Evolutionary conservation across 805 yeast species (phyloP).

Genomic region (Saturnispora besseyi): DNA sequence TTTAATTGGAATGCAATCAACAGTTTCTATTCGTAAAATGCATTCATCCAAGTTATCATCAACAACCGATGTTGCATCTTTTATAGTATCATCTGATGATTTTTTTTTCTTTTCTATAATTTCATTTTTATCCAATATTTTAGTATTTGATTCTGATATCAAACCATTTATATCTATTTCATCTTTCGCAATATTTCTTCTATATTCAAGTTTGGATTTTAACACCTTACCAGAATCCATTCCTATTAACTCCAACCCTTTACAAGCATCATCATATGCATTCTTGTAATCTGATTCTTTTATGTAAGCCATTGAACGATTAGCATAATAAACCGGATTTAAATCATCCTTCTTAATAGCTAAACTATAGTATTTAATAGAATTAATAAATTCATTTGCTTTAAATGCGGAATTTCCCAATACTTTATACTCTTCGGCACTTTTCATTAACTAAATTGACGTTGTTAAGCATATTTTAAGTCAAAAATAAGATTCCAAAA

Average conservation of each 20-base stretch:
- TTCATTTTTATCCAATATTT: neutral
- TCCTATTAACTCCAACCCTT: neutral
- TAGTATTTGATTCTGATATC: neutral
- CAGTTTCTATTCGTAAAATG: slow-evolving; percentile 12
- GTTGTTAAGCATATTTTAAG: neutral
- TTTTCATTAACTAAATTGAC: neutral
- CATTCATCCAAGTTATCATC: neutral
- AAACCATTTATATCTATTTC: neutral
- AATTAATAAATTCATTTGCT: slow-evolving; percentile 24
- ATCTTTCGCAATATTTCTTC: neutral
- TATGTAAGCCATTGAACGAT: slow-evolving; percentile 57
- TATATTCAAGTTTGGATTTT: slow-evolving; percentile 3
- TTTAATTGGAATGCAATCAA: slow-evolving; percentile 16
- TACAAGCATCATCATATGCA: slow-evolving; percentile 12
- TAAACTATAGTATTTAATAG: slow-evolving; percentile 33
- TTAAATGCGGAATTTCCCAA: slow-evolving; percentile 1
- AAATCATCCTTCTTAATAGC: slow-evolving; percentile 43
- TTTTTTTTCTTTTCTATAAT: neutral
- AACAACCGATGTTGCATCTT: neutral
- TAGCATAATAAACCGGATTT: slow-evolving; percentile 54
- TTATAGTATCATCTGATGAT: neutral
- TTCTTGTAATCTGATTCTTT: slow-evolving; percentile 32
- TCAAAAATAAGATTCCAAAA: neutral
- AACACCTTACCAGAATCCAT: neutral
- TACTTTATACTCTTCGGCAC: neutral